Base-by-base conservation (phyloP, 371 early-diverging fungal species). In the Quaeritorhiza haematococci region DNA sequence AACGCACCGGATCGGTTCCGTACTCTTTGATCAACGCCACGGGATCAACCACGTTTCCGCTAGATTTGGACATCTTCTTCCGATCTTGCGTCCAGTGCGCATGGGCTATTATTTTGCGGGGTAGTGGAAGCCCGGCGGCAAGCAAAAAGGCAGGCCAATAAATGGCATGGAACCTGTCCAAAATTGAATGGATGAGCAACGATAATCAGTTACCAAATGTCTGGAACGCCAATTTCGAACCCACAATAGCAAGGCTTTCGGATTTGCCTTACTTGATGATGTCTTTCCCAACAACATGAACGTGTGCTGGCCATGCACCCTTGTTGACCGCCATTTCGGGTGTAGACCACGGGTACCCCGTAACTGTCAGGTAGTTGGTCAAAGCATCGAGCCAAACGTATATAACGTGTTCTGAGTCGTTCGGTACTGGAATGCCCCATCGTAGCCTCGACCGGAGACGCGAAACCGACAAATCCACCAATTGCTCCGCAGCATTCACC, bases 331-430 rank as follows among this genome's bases (percentile, higher is more conserved):
- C 3, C 1, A 19, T 21, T 3, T 47, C 15, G 30, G 53, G 6
- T n/a, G n/a, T n/a, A n/a, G n/a, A n/a, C 86, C 87, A 84, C 13
- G 94, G 93, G 63, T 84, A 94, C 10, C 91, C 91, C 38, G 85
- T 76, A 0, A 87, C 89, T 0, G 96, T 94, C 24, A 92, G 68
- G 64, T 97, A 97, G 64, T 94, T 95, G 49, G 87, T 82, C 24
- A 97, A 78, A 1, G 98, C 98, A 62, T 97, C 98, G 44, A 97
- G 72, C 98, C 98, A 97, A 17, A 97, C 98, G 64, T 97, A 97
- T 33, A 97, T 84, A 7, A 91, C 88, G 56, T 97, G 98, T 1
- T 59, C 52, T 1, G 55, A 41, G 66, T 96, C 96, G 6, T 80
- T 76, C 0, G 98, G 96, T 1, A 97, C 95, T 1, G 86, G 85